Conservation (phyloP, 2,329 filamentous ascomycete species). For the Colletotrichum siamense region DNA sequence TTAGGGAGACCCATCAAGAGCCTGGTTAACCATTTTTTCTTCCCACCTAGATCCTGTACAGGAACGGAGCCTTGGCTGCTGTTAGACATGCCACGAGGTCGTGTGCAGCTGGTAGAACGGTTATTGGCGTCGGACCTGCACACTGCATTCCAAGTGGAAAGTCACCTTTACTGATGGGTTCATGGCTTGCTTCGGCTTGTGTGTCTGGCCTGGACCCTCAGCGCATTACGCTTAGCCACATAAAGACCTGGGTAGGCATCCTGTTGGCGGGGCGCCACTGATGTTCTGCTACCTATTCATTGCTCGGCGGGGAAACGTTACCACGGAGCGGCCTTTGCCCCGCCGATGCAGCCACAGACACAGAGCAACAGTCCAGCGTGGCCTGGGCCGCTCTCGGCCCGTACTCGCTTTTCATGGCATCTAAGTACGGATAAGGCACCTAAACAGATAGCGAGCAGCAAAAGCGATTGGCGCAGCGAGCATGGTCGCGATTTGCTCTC, state of each 20-base stretch:
- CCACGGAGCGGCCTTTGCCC: background rate
- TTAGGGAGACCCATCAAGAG: background rate
- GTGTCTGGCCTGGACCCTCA: background rate
- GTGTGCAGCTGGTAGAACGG: background rate
- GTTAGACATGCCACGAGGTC: background rate
- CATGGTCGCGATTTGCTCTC: background rate
- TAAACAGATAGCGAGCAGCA: background rate
- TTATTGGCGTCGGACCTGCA: background rate
- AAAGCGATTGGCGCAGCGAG: background rate
- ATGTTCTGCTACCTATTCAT: background rate
- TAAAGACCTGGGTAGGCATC: background rate
- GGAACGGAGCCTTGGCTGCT: background rate
- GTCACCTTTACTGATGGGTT: background rate
- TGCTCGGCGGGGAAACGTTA: background rate
- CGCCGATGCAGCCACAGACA: background rate
- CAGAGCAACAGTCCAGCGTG: background rate
- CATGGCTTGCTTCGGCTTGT: constrained; percentile 10
- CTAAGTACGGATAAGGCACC: background rate
- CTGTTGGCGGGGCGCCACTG: background rate
- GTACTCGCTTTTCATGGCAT: background rate
- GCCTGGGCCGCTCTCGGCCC: background rate
- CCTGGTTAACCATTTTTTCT: too few relatives aligned
- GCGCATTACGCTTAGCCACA: background rate
- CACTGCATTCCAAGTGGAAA: background rate
- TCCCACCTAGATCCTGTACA: too few relatives aligned